Base-by-base conservation (phyloP, 257 asterid species). In the Fraxinus quadrangulata region DNA sequence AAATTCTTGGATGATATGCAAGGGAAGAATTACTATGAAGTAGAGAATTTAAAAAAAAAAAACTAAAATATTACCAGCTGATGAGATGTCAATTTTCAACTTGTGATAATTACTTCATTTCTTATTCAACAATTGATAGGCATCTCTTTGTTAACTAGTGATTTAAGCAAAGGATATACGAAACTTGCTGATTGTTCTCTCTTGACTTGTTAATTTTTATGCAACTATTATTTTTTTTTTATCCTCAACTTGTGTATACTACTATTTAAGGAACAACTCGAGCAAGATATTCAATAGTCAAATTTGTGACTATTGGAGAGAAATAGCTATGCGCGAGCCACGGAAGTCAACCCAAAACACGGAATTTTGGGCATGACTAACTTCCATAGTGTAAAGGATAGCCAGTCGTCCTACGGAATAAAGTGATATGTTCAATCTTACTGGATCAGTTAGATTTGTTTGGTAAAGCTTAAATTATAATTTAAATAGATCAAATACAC, bases 71-170 rank as follows among this genome's bases (percentile, higher is more conserved):
- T 72, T 59, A 54, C 30, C 14, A 19, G 76, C 63, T 61, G 77
- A 54, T 61, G 75, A 80, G 75, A 77, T 77, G 72, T 77, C 74
- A 19, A 40, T 83, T 77, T 31, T 74, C 66, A 72, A 71, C 68
- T 63, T 42, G 23, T 45, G 0, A 49, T 23, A 26, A 21, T 51
- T 39, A 7, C 21, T 34, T 14, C 69, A 47, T 24, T 5, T 23
- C 72, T 6, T 76, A 11, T 77, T 68, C 49, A 47, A 26, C 70
- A n/a, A 19, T 42, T 13, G 70, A 74, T 9, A 40, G 78, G 77
- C 59, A 33, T 76, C 34, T 63, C 23, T 67, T 76, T 70, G n/a
- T 19, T 67, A 49, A 47, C 26, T 39, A 61, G 19, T 67, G 75
- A 68, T 6, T 72, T 65, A 74, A 80, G 77, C 69, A 42, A 70